Percentiles rank a stretch among this genome's conserved stretches.
These are phyloP conservation scores for Mesembryanthemum crystallinum DNA, from an alignment of 148 eudicot species.

Conservation along the genomic window DNA sequence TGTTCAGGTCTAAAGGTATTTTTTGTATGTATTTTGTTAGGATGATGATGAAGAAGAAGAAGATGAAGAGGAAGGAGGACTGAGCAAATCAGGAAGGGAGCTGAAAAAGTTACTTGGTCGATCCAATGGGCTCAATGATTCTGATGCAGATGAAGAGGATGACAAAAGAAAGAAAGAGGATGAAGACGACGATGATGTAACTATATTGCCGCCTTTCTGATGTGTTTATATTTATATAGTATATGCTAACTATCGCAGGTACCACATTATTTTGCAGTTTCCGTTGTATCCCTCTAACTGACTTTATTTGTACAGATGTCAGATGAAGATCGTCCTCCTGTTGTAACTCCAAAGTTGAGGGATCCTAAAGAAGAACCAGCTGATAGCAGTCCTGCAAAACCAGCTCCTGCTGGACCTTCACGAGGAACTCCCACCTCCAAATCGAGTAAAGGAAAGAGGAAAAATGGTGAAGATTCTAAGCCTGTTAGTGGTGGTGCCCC, in stretches of 20 bases:
- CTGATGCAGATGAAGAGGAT: conserved; percentile 49
- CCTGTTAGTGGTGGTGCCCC: conserved; percentile 46
- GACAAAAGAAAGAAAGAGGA: conserved; percentile 47
- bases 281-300: neutral
- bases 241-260: neutral
- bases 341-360: conserved; percentile 78
- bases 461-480: conserved; percentile 69
- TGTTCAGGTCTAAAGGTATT: neutral
- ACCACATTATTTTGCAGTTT: neutral
- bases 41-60: conserved; percentile 91
- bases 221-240: neutral
- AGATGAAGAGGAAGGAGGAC: conserved; percentile 81
- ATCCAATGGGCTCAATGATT: conserved; percentile 73
- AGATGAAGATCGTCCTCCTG: conserved; percentile 75
- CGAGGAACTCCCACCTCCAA: conserved; percentile 77
- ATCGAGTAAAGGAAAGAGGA: conserved; percentile 89
- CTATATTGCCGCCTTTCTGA: conserved; percentile 24
- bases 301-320: conserved; percentile 39
- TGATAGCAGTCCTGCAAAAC: conserved; percentile 69
- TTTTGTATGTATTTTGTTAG: conserved; percentile 21
- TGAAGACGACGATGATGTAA: conserved; percentile 83
- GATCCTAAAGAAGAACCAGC: conserved; percentile 80
- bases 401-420: conserved; percentile 47
- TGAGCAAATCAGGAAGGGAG: conserved; percentile 96
- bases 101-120: conserved; percentile 87